Evolutionary conservation across 225 moss, liverwort and hornwort species (phyloP), one percentile per base, ranked within the genome.

Genomic region (Takakia lepidozioides): DNA sequence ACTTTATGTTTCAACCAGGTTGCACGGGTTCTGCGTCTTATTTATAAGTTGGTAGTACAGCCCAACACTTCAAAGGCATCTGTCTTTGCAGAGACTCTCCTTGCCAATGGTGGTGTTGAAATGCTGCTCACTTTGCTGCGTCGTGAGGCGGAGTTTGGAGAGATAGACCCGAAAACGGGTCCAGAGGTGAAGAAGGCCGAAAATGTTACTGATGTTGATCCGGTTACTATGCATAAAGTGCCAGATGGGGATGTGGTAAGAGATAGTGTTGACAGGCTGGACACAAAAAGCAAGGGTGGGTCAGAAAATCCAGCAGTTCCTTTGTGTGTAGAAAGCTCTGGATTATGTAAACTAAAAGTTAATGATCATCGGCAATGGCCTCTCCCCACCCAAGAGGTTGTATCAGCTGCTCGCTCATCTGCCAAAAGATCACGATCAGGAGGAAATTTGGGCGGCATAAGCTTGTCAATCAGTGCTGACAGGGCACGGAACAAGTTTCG

Each of bases 401-500:
- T 73, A 23, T 73, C 73, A 35, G 82, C 63, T 50, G 72, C 77
- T 36, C 72, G 76, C 37, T 77, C 72, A 35, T 73, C 82, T 59
- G 77, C 77, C 42, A 76, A 85, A 52, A 82, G 73, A 56, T 73
- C 73, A 58, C 78, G 55, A 22, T 66, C 63, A 42, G 93, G 89
- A 56, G 72, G 84, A 66, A 87, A 95, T 54, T 69, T 98, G 34
- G 95, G 95, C 49, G 95, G 95, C 58, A 98, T 98, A 52, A 83
- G 87, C 57, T 78, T 98, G 65, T 98, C 91, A 51, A 91, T 98
- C 32, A 91, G 87, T 56, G 87, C 87, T 49, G 95, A 98, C 38
- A 85, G 68, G 65, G 91, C 84, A 18, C 87, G 90, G 54, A 98
- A 87, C 65, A 98, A 91, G 59, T 98, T 91, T 43, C 80, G 95